Base-by-base conservation (phyloP, 768 basidiomycete species). In the Sistotremastrum niveocremeum region DNA sequence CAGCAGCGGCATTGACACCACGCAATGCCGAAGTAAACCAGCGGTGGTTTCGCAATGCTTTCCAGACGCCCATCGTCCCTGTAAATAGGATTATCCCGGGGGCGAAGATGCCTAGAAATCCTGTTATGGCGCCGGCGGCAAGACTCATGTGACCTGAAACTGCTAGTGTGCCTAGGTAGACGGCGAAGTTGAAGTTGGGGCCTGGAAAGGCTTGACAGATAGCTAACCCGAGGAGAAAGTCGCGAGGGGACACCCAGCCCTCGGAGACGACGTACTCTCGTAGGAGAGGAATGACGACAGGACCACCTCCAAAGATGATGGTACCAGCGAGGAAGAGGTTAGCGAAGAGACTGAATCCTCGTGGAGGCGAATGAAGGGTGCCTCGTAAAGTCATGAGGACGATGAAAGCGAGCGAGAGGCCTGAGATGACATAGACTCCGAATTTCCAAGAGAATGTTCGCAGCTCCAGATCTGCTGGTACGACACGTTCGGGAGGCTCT, bases 121-220 rank as follows among this genome's bases (percentile, higher is more conserved):
- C 72, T n/a, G 74, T 56, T 4, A 73, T 31, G 1, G 65, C 69
- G n/a, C 72, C 72, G 20, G 20, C 20, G 20, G 20, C 2, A 7
- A 71, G 49, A 32, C 66, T 51, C 6, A 60, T 60, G 29, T 49
- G 43, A 28, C 45, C 44, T 6, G 63, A 62, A 4, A 65, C 46
- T 2, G 63, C 58, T 44, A 77, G 61, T 5, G 69, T 65, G 30
- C 74, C 75, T 31, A 77, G 65, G 54, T 71, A 76, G 20, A 70
- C 68, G 0, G 68, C 66, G 47, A 70, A 75, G 60, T 72, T 71
- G 59, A 77, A 77, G 56, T 74, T 74, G 28, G 75, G 75, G 4
- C 75, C 75, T 1, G 71, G 72, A 51, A 70, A 57, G 7, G 67
- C 69, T 54, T 68, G 71, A 41, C 70, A 62, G 41, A 73, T 64